A percentile compares a stretch with the other conserved stretches of the same genome.
phyloP scores from a whole-genome alignment of 2,329 filamentous ascomycete genomes.

The Lanzia echinophila region DNA sequence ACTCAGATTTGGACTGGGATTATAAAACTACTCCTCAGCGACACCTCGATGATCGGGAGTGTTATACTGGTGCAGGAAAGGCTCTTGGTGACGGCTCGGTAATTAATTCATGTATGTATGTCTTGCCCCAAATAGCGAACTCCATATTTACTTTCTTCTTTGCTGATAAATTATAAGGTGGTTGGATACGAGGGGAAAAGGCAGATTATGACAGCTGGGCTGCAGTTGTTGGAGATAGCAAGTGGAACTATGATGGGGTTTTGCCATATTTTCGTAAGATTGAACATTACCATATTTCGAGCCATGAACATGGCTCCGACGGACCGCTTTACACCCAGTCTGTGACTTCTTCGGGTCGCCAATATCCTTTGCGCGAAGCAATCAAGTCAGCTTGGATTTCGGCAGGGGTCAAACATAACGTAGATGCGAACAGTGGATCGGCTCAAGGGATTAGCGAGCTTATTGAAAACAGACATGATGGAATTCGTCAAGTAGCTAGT shows the following conservation, averaged over 20 bases:
- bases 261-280: background rate
- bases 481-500: background rate
- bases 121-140: background rate
- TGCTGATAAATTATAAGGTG: background rate
- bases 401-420: background rate
- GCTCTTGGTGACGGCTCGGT: background rate
- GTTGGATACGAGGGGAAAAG: background rate
- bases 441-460: background rate
- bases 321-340: background rate
- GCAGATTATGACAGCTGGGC: background rate
- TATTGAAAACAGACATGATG: background rate
- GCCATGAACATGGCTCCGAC: background rate
- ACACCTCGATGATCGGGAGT: background rate
- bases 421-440: background rate
- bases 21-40: background rate
- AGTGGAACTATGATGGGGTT: background rate
- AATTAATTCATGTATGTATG: background rate
- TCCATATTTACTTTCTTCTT: background rate
- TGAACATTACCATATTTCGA: background rate
- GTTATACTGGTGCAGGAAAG: background rate
- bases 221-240: background rate
- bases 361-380: background rate
- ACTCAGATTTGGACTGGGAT: background rate
- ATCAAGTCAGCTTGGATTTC: background rate
- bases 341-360: background rate